These are phyloP conservation scores for Gastrolobium villosum DNA, from an alignment of 306 rosid genomes.

Conservation along the genomic window DNA sequence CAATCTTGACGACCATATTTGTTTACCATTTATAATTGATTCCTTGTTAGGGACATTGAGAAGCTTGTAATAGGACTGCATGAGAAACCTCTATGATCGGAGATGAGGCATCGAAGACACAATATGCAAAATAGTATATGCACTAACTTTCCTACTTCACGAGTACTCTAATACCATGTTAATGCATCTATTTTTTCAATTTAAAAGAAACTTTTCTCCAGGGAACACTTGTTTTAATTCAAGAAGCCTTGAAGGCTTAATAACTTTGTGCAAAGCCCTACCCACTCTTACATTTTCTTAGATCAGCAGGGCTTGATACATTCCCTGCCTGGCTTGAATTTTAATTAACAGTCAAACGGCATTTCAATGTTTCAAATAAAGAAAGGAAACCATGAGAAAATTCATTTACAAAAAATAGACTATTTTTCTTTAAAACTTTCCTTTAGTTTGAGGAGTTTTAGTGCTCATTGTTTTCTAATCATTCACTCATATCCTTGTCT, in stretches of 20 bases:
- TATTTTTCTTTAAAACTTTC: no score
- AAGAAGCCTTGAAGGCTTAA: slow-evolving; percentile 78
- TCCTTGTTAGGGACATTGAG: no score
- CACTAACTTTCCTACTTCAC: slow-evolving; percentile 51
- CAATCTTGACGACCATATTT: no score
- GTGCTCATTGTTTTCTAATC: no score
- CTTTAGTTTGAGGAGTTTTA: no score
- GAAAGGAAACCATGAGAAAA: slow-evolving; percentile 19
- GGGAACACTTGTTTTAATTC: slow-evolving; percentile 66
- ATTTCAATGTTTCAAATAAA: slow-evolving; percentile 3
- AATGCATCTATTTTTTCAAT: slow-evolving; percentile 55
- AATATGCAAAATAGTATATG: no score
- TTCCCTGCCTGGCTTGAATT: slow-evolving; percentile 62
- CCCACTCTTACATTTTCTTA: slow-evolving; percentile 85
- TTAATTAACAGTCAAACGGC: slow-evolving; percentile 40
- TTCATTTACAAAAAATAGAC: neutral
- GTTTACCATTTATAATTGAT: no score
- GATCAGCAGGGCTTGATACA: slow-evolving; percentile 82
- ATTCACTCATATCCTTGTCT: no score
- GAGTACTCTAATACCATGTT: slow-evolving; percentile 82
- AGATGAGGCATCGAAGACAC: no score
- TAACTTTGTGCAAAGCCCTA: slow-evolving; percentile 62
- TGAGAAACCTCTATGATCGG: no score
- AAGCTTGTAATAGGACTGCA: no score
- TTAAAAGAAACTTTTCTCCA: slow-evolving; percentile 81